Conservation (phyloP, 352 stramenopile genomes). For the Paralagenidium karlingii region DNA sequence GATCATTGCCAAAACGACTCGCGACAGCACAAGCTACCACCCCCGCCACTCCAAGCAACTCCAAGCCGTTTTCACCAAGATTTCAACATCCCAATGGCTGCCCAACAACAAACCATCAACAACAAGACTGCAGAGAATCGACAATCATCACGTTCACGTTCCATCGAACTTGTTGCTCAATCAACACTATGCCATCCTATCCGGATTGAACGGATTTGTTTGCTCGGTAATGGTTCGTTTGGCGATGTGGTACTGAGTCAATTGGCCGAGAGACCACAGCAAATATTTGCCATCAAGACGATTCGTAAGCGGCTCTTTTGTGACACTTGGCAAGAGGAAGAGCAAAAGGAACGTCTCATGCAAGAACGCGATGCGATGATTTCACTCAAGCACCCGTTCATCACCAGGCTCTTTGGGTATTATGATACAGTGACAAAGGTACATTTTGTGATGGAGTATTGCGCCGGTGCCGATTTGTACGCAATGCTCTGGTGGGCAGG, state of each 20-base stretch:
- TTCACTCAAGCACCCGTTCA: slow-evolving; percentile 93
- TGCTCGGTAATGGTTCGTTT: slow-evolving; percentile 64
- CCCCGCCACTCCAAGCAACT: no score
- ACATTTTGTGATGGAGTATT: slow-evolving; percentile 92
- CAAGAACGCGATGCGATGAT: slow-evolving; percentile 97
- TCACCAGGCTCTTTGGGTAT: slow-evolving; percentile 93
- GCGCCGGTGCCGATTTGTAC: slow-evolving; percentile 90
- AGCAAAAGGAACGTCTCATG: slow-evolving; percentile 68
- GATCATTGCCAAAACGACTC: no score
- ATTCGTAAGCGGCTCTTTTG: no score
- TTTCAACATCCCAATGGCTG: no score
- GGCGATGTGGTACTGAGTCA: slow-evolving; percentile 55
- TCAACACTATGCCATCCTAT: no score
- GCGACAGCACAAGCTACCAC: no score
- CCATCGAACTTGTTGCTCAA: no score
- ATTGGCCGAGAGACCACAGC: slow-evolving; percentile 14
- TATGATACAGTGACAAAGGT: slow-evolving; percentile 87
- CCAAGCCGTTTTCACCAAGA: no score
- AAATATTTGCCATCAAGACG: not conserved
- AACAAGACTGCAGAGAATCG: no score
- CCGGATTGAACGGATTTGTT: no score
- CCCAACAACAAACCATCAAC: no score
- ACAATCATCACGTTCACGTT: no score
- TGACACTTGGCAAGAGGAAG: slow-evolving; percentile 1
- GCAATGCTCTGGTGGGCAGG: slow-evolving; percentile 81